Base-by-base conservation (phyloP, 129 eudicot genomes). In the Centella asiatica region DNA sequence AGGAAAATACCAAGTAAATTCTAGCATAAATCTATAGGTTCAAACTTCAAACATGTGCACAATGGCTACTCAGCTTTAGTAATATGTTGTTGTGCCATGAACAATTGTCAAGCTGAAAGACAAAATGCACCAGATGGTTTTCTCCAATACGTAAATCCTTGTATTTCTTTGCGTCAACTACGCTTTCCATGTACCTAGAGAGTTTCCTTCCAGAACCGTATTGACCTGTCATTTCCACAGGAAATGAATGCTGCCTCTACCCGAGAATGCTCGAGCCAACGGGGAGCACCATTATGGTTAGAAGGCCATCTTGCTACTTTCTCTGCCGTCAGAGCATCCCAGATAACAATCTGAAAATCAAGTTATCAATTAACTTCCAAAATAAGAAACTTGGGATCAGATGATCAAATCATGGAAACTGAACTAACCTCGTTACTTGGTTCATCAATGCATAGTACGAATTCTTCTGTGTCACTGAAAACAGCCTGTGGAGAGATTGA, bases 231-330 rank as follows among this genome's bases (percentile, higher is more conserved):
- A 0, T 60, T 76, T 28, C 95, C 92, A 74, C 97, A 89, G 2
- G 97, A 77, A 40, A 64, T 81, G 29, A 89, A 85, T 22, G 85
- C 86, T 51, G 95, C 74, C 73, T 85, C 95, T 6, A 72, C 58
- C 27, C 95, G 92, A 3, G 97, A 85, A 72, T 89, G 92, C 67
- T 83, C 95, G 14, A 89, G 74, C 95, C 97, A 89, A 60, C 81
- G 81, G 29, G 97, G 97, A 31, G 85, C 62, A 57, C 95, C 87
- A 37, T 57, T 66, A 60, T 89, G 97, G 81, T 80, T 85, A 33
- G 97, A 80, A 2, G 88, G 83, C 84, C 87, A 86, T 57, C 84
- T 74, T 25, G 89, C 85, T 65, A 85, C 95, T 78, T 80, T 81
- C 67, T 81, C 95, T 15, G 95, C 75, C 27, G 86, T 89, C 26